Conservation (phyloP, 257 asterid genomes). For the Nicotiana sylvestris region DNA sequence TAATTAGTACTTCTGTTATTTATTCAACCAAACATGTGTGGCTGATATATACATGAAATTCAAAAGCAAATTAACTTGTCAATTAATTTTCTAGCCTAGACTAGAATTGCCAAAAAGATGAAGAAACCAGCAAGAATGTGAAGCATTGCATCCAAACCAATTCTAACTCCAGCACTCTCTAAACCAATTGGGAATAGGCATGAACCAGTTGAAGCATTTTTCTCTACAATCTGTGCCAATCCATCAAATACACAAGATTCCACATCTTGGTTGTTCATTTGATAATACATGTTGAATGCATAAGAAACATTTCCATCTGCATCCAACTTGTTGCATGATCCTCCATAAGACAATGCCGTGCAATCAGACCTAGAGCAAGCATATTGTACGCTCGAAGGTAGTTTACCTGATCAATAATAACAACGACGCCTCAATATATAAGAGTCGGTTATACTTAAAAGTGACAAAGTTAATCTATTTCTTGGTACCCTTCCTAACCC, state of each 20-base stretch:
- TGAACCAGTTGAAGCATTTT: conserved; percentile 26
- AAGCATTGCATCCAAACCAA: neutral
- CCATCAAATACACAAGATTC: conserved; percentile 42
- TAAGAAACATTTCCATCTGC: conserved; percentile 11
- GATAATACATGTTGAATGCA: conserved; percentile 25
- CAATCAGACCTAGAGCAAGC: conserved; percentile 23
- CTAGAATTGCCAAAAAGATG: conserved; percentile 4
- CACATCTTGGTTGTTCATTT: conserved; percentile 11
- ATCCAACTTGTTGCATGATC: conserved; percentile 16
- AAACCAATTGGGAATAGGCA: conserved; percentile 58
- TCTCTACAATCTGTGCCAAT: conserved; percentile 27
- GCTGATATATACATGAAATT: too few species aligned
- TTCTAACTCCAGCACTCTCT: conserved; percentile 21
- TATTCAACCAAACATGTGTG: too few species aligned
- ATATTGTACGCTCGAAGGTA: neutral
- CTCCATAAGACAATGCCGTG: conserved; percentile 14
- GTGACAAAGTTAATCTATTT: neutral
- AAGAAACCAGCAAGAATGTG: conserved; percentile 9
- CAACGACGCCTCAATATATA: neutral
- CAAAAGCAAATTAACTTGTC: too few species aligned
- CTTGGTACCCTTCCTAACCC: neutral
- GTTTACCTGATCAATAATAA: neutral
- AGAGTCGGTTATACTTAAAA: neutral
- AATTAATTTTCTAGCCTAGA: too few species aligned
- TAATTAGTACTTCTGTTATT: too few species aligned